Percentiles rank a stretch among this genome's conserved stretches.
These are phyloP conservation scores for Trichoderma aggressivum DNA, from an alignment of 2,329 filamentous ascomycete genomes.

Conservation along the genomic window DNA sequence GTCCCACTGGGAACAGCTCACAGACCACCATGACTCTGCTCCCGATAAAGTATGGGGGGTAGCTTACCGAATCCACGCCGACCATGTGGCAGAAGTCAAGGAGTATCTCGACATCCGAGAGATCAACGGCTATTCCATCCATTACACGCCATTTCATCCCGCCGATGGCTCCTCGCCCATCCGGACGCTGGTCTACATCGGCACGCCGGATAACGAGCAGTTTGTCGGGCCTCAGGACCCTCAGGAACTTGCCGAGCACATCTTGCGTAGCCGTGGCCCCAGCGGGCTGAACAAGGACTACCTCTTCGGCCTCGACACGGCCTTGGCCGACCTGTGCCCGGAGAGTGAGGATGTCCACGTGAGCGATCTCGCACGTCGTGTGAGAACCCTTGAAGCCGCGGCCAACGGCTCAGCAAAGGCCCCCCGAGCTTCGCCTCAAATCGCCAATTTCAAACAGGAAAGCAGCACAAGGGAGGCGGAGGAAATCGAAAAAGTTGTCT, in stretches of 20 bases:
- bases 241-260: conserved; percentile 73
- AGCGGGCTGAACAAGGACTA: conserved; percentile 92
- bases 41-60: conserved; percentile 80
- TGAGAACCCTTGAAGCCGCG: conserved; percentile 54
- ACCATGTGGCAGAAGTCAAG: conserved; percentile 74
- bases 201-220: conserved; percentile 87
- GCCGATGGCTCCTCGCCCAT: conserved; percentile 41
- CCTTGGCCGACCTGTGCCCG: conserved; percentile 66
- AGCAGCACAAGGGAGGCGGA: conserved; percentile 31
- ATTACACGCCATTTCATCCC: conserved; percentile 79
- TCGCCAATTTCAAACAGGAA: conserved; percentile 25
- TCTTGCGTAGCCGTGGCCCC: conserved; percentile 70
- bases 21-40: conserved; percentile 60
- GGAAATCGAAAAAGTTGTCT: conserved; percentile 28
- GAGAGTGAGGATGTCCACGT: conserved; percentile 83
- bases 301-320: conserved; percentile 73
- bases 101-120: conserved; percentile 93
- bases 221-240: conserved; percentile 84
- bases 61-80: conserved; percentile 77
- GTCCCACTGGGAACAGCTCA: conserved; percentile 75
- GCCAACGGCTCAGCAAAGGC: conserved; percentile 19
- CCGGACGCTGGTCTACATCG: conserved; percentile 80
- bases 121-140: conserved; percentile 95
- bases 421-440: conserved; percentile 17
- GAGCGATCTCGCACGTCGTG: conserved; percentile 71